phyloP scores from a whole-genome alignment of 2,329 filamentous ascomycete genomes.

The Lecanicillium sp. region DNA sequence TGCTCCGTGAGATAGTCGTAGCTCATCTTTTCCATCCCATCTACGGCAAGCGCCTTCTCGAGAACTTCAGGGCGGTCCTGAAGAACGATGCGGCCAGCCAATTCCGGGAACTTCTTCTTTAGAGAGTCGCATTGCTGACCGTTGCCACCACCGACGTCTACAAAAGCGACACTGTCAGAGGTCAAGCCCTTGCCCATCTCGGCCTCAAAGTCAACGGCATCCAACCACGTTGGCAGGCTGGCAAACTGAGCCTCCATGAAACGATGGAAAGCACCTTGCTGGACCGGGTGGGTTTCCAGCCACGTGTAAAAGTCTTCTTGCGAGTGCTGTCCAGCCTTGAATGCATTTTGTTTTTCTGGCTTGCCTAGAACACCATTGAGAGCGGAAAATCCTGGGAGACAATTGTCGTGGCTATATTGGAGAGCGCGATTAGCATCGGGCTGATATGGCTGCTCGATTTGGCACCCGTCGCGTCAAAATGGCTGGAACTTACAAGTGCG shows the following conservation, averaged over 20 bases:
- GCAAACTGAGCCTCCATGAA: conserved; percentile 19
- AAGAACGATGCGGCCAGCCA: conserved; percentile 12
- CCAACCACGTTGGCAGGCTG: conserved; percentile 15
- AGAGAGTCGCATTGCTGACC: conserved; percentile 14
- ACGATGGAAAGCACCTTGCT: conserved; percentile 15
- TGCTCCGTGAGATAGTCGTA: conserved; percentile 16
- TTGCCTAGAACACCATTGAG: conserved; percentile 10
- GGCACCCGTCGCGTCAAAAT: too few species aligned
- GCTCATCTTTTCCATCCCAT: conserved; percentile 16
- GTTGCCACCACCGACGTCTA: conserved; percentile 13
- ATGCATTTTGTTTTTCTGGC: conserved; percentile 11
- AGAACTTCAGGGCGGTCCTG: conserved; percentile 17
- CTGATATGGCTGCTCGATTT: too few species aligned
- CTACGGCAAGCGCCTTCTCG: conserved; percentile 11
- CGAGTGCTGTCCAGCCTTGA: conserved; percentile 11
- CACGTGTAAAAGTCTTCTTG: conserved; percentile 13
- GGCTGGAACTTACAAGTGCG: conserved; percentile 10
- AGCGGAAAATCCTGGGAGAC: conserved; percentile 10
- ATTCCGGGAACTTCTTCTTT: conserved; percentile 6
- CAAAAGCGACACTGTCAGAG: conserved; percentile 9
- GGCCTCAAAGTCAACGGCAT: conserved; percentile 13
- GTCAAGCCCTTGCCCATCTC: conserved; percentile 9
- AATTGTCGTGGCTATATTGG: conserved; percentile 13
- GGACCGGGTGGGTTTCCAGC: conserved; percentile 12
- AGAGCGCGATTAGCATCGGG: too few species aligned